These are phyloP conservation scores for Anthostomella pinea DNA, from an alignment of 2,329 filamentous ascomycete species.

Conservation along the genomic window DNA sequence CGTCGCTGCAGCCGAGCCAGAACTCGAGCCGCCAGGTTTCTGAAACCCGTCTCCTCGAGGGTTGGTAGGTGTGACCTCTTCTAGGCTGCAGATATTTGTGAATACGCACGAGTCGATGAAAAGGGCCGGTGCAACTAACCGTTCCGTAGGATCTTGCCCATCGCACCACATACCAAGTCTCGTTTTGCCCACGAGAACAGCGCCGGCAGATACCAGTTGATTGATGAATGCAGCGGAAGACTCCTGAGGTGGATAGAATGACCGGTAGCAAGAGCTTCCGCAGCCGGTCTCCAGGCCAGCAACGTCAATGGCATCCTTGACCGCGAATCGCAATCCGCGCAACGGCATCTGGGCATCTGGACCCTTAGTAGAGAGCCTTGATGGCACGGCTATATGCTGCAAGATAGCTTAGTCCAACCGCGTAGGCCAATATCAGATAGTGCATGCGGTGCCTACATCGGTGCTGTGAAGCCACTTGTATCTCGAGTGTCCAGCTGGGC, in stretches of 20 bases:
- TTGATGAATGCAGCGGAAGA: conserved; percentile 8
- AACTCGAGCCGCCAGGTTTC: conserved; percentile 16
- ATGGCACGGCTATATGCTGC: conserved; percentile 18
- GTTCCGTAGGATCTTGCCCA: conserved; percentile 17
- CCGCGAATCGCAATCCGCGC: conserved; percentile 15
- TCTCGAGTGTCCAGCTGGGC: conserved; percentile 2
- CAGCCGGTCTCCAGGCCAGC: conserved; percentile 16
- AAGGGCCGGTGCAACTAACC: conserved; percentile 1
- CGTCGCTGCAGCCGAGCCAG: conserved; percentile 13
- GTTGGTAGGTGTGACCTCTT: conserved; percentile 19
- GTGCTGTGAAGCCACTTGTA: conserved; percentile 13
- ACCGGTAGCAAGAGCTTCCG: conserved; percentile 14
- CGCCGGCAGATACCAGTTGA: conserved; percentile 14
- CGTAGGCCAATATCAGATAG: background rate
- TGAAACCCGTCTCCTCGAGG: conserved; percentile 18
- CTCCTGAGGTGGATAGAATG: conserved; percentile 7
- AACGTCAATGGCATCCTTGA: conserved; percentile 20
- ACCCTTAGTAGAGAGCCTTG: conserved; percentile 6
- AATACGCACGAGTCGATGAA: background rate
- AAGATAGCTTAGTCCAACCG: background rate
- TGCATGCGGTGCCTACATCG: conserved; percentile 1
- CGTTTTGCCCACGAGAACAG: conserved; percentile 23
- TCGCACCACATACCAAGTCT: conserved; percentile 17
- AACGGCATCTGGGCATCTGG: conserved; percentile 5
- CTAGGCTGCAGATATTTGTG: conserved; percentile 4